These are phyloP conservation scores for Lepiota venenata DNA, from an alignment of 768 basidiomycete genomes.

Conservation along the genomic window DNA sequence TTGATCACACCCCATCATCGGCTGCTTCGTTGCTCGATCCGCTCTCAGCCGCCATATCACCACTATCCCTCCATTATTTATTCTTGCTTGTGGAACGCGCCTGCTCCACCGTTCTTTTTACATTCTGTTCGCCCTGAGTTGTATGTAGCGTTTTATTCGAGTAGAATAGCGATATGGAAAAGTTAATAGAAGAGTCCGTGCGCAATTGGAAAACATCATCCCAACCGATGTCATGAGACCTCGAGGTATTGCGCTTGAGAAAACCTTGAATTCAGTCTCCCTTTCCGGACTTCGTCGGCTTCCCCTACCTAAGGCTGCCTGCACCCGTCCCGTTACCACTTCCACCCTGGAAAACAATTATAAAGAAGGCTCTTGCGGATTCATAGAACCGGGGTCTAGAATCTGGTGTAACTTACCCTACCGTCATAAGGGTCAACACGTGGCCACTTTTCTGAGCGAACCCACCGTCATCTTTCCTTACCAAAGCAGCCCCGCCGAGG, in stretches of 20 bases:
- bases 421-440: no score
- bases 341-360: no score
- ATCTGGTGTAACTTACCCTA: no score
- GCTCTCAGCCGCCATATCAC: slow-evolving; percentile 2
- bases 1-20: not conserved
- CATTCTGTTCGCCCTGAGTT: slow-evolving; percentile 7
- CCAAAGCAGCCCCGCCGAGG: no score
- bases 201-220: no score
- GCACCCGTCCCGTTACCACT: no score
- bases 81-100: not conserved
- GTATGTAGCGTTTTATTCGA: not conserved
- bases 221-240: no score
- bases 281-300: not conserved
- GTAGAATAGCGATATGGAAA: not conserved
- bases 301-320: not conserved
- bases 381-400: no score
- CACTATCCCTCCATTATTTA: not conserved
- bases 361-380: no score
- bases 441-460: no score
- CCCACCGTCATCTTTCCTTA: no score
- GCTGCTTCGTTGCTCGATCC: not conserved
- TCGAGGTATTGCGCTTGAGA: not conserved
- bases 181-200: no score
- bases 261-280: not conserved
- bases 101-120: slow-evolving; percentile 1